Evolutionary conservation across 257 asterid genomes (phyloP).

Genomic region (Haberlea rhodopensis): DNA sequence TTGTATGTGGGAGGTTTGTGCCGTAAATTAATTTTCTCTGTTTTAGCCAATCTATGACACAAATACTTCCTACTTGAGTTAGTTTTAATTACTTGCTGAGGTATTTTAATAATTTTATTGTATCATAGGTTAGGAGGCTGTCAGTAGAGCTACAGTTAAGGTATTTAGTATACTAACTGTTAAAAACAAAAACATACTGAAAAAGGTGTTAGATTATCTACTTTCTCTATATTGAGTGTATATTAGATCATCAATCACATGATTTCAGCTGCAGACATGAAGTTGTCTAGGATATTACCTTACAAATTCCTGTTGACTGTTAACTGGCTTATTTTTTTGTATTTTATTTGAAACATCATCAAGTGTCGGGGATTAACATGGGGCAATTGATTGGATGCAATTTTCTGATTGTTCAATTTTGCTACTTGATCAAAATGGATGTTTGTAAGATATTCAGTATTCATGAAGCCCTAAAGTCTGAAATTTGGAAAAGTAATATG

Average conservation of each 20-base stretch:
- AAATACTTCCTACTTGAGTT: slow-evolving; percentile 13
- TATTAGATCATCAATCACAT: slow-evolving; percentile 10
- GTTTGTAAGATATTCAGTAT: background rate
- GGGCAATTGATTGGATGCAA: too few relatives aligned
- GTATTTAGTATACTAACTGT: background rate
- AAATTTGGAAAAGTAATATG: background rate
- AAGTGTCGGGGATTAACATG: too few relatives aligned
- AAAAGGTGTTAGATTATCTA: background rate
- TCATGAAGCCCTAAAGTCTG: too few relatives aligned
- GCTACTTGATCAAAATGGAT: slow-evolving; percentile 1
- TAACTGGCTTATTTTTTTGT: background rate
- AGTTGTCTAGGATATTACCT: background rate
- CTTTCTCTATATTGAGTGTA: background rate
- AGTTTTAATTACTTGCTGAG: background rate
- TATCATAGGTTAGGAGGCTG: background rate
- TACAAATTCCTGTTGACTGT: background rate
- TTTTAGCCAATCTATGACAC: slow-evolving; percentile 18
- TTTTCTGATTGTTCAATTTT: too few relatives aligned
- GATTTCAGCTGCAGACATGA: slow-evolving; percentile 6
- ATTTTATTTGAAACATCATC: too few relatives aligned
- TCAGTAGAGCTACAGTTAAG: background rate
- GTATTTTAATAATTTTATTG: background rate
- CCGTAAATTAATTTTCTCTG: slow-evolving; percentile 24
- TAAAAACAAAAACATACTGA: background rate
- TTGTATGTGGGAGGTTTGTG: slow-evolving; percentile 98